phyloP scores from a whole-genome alignment of 2,329 filamentous ascomycete species.

The Byssothecium circinans region DNA sequence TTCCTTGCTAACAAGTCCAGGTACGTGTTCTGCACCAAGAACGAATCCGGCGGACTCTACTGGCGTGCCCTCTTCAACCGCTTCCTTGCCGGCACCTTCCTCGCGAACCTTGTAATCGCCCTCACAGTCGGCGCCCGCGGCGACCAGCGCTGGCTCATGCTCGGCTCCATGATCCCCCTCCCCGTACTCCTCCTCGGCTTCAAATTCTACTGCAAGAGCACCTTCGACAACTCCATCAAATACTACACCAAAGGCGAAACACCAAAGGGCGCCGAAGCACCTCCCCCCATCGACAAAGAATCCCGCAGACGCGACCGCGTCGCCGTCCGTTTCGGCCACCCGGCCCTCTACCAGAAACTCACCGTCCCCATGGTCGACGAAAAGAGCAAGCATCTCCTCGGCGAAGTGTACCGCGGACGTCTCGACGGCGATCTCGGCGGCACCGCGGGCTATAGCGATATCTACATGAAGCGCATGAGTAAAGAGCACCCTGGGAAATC shows the following conservation, averaged over 20 bases:
- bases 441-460: conserved; percentile 78
- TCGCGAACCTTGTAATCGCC: conserved; percentile 78
- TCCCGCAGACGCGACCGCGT: conserved; percentile 63
- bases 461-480: conserved; percentile 80
- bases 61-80: conserved; percentile 94
- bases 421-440: conserved; percentile 62
- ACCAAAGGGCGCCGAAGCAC: conserved; percentile 53
- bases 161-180: conserved; percentile 71
- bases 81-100: conserved; percentile 77
- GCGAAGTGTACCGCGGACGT: conserved; percentile 82
- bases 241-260: conserved; percentile 72
- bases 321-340: conserved; percentile 82
- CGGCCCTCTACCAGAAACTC: conserved; percentile 82
- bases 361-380: conserved; percentile 95
- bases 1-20: conserved; percentile 20
- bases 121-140: conserved; percentile 73
- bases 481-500: conserved; percentile 60
- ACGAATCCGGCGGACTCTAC: conserved; percentile 88
- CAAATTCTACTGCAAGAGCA: conserved; percentile 77
- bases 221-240: conserved; percentile 77
- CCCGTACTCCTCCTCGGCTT: conserved; percentile 78
- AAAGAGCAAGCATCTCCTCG: conserved; percentile 82
- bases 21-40: conserved; percentile 94
- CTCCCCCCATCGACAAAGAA: conserved; percentile 46
- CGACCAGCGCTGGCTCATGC: conserved; percentile 53